These are phyloP conservation scores for Lasiosphaeris hirsuta DNA, from an alignment of 495 filamentous ascomycete species.

Conservation along the genomic window DNA sequence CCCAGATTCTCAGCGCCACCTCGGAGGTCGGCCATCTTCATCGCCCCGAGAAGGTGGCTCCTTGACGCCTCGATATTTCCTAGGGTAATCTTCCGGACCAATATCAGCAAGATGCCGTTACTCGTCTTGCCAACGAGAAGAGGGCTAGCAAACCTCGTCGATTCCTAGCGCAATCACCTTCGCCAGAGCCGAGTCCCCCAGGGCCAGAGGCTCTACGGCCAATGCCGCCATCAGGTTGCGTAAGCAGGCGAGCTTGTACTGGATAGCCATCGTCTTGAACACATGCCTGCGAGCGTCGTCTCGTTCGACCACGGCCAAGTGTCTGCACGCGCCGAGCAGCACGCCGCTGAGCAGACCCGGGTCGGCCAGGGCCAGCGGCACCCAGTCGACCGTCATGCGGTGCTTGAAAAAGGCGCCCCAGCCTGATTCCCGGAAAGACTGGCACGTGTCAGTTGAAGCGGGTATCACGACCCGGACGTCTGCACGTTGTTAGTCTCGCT, in stretches of 20 bases:
- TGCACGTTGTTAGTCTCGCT: not conserved
- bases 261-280: constrained; percentile 8
- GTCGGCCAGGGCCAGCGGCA: constrained; percentile 3
- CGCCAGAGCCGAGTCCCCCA: not conserved
- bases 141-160: constrained; percentile 8
- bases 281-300: not conserved
- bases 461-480: constrained; percentile 7
- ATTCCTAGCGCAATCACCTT: constrained; percentile 2
- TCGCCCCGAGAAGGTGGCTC: constrained; percentile 7
- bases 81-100: constrained; percentile 1
- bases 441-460: not conserved
- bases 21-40: constrained; percentile 11
- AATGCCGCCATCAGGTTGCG: not conserved
- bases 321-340: constrained; percentile 4
- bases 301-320: not conserved
- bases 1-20: constrained; percentile 2
- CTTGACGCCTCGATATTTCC: constrained; percentile 1
- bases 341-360: not conserved
- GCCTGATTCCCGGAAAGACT: not conserved
- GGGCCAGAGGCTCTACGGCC: not conserved
- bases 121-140: not conserved
- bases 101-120: not conserved
- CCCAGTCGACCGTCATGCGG: not conserved
- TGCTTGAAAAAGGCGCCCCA: not conserved
- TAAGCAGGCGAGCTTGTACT: constrained; percentile 10